Evolutionary conservation across 1,284 basidiomycete genomes (phyloP).

Genomic region (Cystobasidium slooffiae): DNA sequence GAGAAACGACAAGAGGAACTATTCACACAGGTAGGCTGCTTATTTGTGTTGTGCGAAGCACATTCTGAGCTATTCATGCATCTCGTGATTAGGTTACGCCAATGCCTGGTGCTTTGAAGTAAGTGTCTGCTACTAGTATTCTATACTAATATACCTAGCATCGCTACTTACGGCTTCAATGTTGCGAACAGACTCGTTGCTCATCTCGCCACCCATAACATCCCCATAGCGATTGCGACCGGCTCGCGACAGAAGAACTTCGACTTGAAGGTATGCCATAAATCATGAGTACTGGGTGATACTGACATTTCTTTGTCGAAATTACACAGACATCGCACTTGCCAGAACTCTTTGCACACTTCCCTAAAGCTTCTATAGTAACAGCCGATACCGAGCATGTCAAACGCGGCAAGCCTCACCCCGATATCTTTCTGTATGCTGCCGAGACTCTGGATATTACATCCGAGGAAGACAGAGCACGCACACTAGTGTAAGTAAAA

Average conservation of each 20-base stretch:
- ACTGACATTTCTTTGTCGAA: neutral
- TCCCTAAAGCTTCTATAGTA: constrained; percentile 45
- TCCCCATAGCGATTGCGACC: constrained; percentile 53
- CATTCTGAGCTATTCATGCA: neutral
- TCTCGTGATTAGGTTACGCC: constrained; percentile 45
- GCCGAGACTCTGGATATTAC: constrained; percentile 50
- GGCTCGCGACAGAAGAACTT: constrained; percentile 51
- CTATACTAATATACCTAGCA: neutral
- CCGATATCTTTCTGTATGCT: constrained; percentile 52
- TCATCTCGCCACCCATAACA: constrained; percentile 49
- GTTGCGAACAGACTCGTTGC: constrained; percentile 45
- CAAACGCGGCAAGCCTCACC: constrained; percentile 48
- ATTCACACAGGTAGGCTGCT: constrained; percentile 37
- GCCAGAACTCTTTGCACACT: constrained; percentile 47
- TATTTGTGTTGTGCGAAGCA: constrained; percentile 30
- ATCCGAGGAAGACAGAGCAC: constrained; percentile 38
- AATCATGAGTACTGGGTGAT: neutral
- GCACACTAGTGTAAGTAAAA: constrained; percentile 45
- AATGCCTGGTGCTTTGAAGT: constrained; percentile 50
- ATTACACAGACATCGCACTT: constrained; percentile 44
- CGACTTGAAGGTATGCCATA: constrained; percentile 45
- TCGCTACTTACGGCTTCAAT: neutral
- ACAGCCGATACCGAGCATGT: constrained; percentile 37
- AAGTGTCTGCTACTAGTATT: neutral
- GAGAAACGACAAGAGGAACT: constrained; percentile 43